Base-by-base conservation (phyloP, 306 rosid genomes). In the Carpinus fangiana region DNA sequence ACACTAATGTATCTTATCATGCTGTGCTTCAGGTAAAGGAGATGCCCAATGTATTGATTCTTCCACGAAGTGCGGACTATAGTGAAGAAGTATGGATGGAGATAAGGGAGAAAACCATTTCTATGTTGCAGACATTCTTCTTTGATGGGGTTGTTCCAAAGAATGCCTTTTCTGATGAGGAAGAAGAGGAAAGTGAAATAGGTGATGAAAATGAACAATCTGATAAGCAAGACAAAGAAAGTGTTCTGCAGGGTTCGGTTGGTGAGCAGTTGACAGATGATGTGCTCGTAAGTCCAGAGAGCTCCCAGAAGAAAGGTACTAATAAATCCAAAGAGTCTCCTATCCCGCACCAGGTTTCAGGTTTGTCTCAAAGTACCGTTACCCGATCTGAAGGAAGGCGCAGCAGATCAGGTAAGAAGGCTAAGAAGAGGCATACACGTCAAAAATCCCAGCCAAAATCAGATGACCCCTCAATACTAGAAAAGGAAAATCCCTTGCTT, bases 51-150 rank as follows among this genome's bases (percentile, higher is more conserved):
- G 98, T 93, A 76, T 84, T 95, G 90, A 95, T 95, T 86, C 99
- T 95, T 84, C 99, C 99, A 2, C 97, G 89, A 73, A 95, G 99
- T 90, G 98, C 99, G 41, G 97, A 95, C 90, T 95, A 93, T 73
- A 95, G 99, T 86, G 99, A 95, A 91, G 98, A 95, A 84, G 99
- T 90, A 20, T 95, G 99, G 99, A 88, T 91, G 93, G 99, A 95
- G 87, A 95, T 95, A 83, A 93, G 99, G 88, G 99, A 95, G 86
- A 93, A 95, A 93, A 88, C 96, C 26, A 84, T 95, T 77, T 90
- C 97, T 16, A 84, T 93, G 80, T 82, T 95, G 88, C 99, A 93
- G 81, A 81, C 91, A 51, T 95, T 87, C 88, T 95, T 95, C 84
- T 81, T 86, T 76, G 93, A 95, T 61, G 98, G 98, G 62, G 28